These are phyloP conservation scores for Rhamnella rubrinervis DNA, from an alignment of 331 rosid genomes.

Conservation along the genomic window DNA sequence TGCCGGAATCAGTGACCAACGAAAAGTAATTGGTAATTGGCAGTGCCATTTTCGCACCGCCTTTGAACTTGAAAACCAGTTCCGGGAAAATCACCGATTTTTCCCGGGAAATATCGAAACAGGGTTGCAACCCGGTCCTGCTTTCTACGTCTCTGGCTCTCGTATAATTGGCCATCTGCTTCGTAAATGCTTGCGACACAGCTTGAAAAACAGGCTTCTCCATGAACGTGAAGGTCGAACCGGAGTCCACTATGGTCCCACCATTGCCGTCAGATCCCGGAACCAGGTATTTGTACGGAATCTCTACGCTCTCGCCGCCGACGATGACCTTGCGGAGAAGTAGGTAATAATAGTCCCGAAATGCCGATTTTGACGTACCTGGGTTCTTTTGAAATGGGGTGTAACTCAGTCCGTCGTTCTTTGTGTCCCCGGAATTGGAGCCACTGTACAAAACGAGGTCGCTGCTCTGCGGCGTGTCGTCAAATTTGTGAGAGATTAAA, in stretches of 20 bases:
- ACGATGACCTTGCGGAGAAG: slow-evolving; percentile 52
- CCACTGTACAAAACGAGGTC: slow-evolving; percentile 52
- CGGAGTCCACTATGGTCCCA: slow-evolving; percentile 88
- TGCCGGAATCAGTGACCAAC: slow-evolving; percentile 29
- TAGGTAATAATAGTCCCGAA: slow-evolving; percentile 61
- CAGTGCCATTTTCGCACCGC: slow-evolving; percentile 76
- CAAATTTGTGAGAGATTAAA: slow-evolving; percentile 58
- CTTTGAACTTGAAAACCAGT: slow-evolving; percentile 63
- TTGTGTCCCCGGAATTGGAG: slow-evolving; percentile 27
- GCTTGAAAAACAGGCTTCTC: slow-evolving; percentile 52
- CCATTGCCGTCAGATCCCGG: slow-evolving; percentile 62
- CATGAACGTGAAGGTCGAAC: slow-evolving; percentile 77
- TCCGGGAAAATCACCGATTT: slow-evolving; percentile 44
- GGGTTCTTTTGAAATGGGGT: slow-evolving; percentile 67
- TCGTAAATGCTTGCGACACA: slow-evolving; percentile 49
- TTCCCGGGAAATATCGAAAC: slow-evolving; percentile 45
- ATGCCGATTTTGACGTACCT: slow-evolving; percentile 31
- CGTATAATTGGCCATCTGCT: slow-evolving; percentile 51
- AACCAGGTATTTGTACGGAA: slow-evolving; percentile 44
- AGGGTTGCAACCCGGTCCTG: slow-evolving; percentile 61
- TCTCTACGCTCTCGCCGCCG: slow-evolving; percentile 48
- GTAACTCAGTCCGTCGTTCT: slow-evolving; percentile 43
- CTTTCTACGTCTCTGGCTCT: slow-evolving; percentile 56
- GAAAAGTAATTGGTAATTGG: slow-evolving; percentile 65
- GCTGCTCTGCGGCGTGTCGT: slow-evolving; percentile 54